Conservation (phyloP, 2,329 filamentous ascomycete species). For the Aspergillus tanneri region DNA sequence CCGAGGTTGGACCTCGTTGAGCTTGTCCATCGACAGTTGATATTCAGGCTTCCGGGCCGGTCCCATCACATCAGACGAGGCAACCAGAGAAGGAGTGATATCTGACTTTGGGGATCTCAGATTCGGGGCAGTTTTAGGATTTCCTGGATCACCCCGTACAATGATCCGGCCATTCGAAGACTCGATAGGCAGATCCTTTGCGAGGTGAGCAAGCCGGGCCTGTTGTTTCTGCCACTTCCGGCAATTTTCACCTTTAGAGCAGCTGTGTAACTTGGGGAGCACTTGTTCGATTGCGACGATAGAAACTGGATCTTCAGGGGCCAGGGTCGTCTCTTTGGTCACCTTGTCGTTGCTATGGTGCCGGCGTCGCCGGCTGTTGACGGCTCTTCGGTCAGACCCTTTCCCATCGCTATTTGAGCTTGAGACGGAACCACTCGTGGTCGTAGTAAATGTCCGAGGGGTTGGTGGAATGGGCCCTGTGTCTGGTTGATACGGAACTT, state of each 20-base stretch:
- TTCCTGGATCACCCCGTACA: slow-evolving; percentile 75
- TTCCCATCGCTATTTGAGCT: no score
- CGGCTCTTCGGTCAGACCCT: no score
- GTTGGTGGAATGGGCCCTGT: no score
- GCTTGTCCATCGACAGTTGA: slow-evolving; percentile 65
- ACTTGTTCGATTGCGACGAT: slow-evolving; percentile 91
- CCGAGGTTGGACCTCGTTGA: slow-evolving; percentile 66
- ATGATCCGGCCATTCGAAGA: slow-evolving; percentile 70
- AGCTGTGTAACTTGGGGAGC: slow-evolving; percentile 78
- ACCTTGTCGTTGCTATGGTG: slow-evolving; percentile 24
- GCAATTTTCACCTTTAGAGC: slow-evolving; percentile 83
- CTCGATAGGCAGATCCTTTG: slow-evolving; percentile 71
- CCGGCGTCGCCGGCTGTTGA: neutral
- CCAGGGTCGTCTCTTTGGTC: slow-evolving; percentile 22
- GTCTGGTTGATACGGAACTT: no score
- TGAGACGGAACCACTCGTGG: no score
- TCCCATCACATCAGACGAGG: slow-evolving; percentile 84
- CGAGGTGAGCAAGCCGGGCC: slow-evolving; percentile 70
- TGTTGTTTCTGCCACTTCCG: slow-evolving; percentile 79
- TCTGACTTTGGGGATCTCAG: no score
- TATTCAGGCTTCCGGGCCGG: slow-evolving; percentile 63
- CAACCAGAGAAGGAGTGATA: slow-evolving; percentile 75
- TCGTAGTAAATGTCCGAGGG: no score
- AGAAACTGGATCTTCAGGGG: slow-evolving; percentile 76
- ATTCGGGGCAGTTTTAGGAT: slow-evolving; percentile 63